Base-by-base conservation (phyloP, 345 rosid species). In the Iberis pinnata region DNA sequence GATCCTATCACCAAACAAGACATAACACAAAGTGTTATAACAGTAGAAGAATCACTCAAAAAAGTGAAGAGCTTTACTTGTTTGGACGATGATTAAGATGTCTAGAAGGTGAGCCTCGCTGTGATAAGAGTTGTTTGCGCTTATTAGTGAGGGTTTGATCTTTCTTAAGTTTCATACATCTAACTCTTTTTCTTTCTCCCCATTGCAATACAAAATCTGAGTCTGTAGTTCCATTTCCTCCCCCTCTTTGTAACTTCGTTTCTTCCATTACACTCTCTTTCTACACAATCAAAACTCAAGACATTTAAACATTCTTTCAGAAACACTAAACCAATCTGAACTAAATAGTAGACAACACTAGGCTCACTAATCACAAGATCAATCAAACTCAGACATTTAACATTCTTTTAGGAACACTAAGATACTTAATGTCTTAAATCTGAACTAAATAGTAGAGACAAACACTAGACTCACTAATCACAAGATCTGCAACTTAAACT, bases 201-300 rank as follows among this genome's bases (percentile, higher is more conserved):
- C 97, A 86, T 70, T 89, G 88, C 61, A 89, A 64, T 64, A 80
- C 74, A 71, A 89, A 89, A 73, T 89, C 94, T 29, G 80, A 77
- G 63, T 80, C 88, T 58, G 73, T 51, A 36, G 61, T 73, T 72
- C 69, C 66, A 67, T 17, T 49, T 16, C 69, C 73, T 73, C 69
- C 73, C 71, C 3, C 25, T 22, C 71, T 78, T 46, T 78, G 81
- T 58, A 72, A 74, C 68, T 71, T 89, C 51, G 60, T 78, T 53
- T 86, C 90, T 70, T 81, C 89, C 95, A 83, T 86, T 26, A 22
- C 25, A 22, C 25, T 20, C 3, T 19, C 33, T 24, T 32, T 32
- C 6, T 22, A 22, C 25, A 22, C 25, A 22, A 22, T 6, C 25
- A 22, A 22, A 22, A 22, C 6, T 2, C 25, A n/a, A 22, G 4